Evolutionary conservation across 148 eudicot genomes (phyloP), one percentile per base, ranked within the genome.

Genomic region (Cornus controversa): DNA sequence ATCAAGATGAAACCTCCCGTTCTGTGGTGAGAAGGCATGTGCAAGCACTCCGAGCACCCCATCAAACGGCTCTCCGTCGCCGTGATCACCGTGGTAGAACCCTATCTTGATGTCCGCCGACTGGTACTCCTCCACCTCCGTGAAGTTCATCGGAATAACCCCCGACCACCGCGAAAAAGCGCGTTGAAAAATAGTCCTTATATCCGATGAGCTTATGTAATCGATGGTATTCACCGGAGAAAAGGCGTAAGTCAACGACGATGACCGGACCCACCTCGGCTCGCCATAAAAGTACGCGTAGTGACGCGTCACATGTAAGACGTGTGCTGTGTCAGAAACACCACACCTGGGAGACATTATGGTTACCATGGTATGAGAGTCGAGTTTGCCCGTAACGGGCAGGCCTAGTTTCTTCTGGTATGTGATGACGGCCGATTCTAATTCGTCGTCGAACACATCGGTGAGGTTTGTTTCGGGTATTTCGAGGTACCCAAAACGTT

Each of bases 401-500:
- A 93, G 73, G 1, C 91, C 90, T 34, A 89, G 81, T 45, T 86
- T 89, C 20, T 72, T 71, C 68, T 93, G 97, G 77, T 91, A 93
- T 6, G 4, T 27, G 8, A 66, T n/a, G 28, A 93, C 69, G 22
- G 94, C 93, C 20, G 83, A 34, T 54, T 91, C 90, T 2, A 93
- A 76, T 22, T 82, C 71, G 6, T 78, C 66, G 57, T 88, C 93
- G 53, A 87, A 93, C 16, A 72, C 31, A 57, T 91, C 90, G 58
- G 85, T 77, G 76, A 88, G 77, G 24, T 86, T 84, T 0, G 69
- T 57, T 10, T 36, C 71, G n/a, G 80, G 67, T 1, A 67, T 6
- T 8, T 80, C 29, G 7, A 93, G 86, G 86, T 93, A 93, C 3
- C 97, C 97, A 77, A 93, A 93, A 34, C 82, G 86, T 72, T 75